phyloP scores from a whole-genome alignment of 176 grass and related monocot species.

The Pontederia paniculata region DNA sequence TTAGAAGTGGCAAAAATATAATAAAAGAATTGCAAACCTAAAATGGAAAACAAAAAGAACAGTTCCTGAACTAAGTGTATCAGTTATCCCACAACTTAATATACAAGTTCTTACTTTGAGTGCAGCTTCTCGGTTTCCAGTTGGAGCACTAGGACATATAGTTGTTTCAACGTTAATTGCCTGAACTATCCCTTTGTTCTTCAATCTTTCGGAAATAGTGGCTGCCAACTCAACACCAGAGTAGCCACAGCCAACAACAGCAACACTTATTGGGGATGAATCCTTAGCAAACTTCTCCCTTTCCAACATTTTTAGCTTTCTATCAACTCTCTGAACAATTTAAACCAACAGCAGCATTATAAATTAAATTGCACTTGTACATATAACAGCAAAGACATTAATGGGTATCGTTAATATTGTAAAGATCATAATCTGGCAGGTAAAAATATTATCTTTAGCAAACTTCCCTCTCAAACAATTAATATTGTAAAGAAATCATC shows the following conservation, averaged over 20 bases:
- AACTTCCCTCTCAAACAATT: too few species aligned
- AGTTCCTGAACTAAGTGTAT: background rate
- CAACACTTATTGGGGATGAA: constrained; percentile 48
- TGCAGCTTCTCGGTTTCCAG: constrained; percentile 79
- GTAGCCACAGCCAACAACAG: constrained; percentile 90
- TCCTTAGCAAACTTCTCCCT: constrained; percentile 57
- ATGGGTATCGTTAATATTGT: too few species aligned
- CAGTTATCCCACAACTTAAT: background rate
- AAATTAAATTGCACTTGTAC: constrained; percentile 3
- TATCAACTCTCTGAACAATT: constrained; percentile 66
- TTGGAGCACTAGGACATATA: constrained; percentile 74
- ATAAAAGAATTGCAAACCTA: background rate
- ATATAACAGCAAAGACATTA: background rate
- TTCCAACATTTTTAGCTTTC: constrained; percentile 65
- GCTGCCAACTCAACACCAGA: constrained; percentile 91
- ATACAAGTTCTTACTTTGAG: constrained; percentile 48
- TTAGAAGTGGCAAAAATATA: too few species aligned
- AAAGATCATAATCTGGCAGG: too few species aligned
- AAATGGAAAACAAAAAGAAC: background rate
- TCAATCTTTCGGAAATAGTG: constrained; percentile 86
- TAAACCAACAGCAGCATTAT: constrained; percentile 2
- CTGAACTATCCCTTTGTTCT: constrained; percentile 66
- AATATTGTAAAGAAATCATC: too few species aligned
- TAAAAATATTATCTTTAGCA: too few species aligned
- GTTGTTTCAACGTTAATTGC: constrained; percentile 82